Evolutionary conservation across 192 early-diverging fungal genomes (phyloP).

Genomic region (Oehlia diaphana): DNA sequence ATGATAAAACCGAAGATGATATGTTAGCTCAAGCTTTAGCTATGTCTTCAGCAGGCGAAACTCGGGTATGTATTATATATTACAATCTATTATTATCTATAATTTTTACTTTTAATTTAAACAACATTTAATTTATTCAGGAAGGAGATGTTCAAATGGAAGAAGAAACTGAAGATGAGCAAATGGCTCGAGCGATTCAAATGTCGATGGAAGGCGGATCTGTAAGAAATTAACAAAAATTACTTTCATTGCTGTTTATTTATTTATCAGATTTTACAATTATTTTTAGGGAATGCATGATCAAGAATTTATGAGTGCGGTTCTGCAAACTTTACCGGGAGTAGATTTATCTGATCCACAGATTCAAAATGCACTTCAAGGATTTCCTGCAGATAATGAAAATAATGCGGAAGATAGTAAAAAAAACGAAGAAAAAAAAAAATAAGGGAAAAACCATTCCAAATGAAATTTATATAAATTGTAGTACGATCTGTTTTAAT

Average conservation of each 20-base stretch:
- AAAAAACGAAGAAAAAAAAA: not conserved
- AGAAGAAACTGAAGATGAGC: conserved; percentile 68
- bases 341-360: conserved; percentile 86
- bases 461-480: too few relatives aligned
- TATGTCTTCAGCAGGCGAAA: conserved; percentile 60
- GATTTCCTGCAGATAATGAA: conserved; percentile 34
- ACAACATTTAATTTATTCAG: not conserved
- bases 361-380: conserved; percentile 66
- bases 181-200: conserved; percentile 68
- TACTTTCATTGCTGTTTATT: not conserved
- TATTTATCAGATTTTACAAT: not conserved
- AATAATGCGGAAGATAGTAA: conserved; percentile 24
- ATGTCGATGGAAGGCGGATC: conserved; percentile 64
- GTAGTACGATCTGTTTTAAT: too few relatives aligned
- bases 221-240: not conserved
- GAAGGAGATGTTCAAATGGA: conserved; percentile 70
- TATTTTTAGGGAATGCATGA: conserved; percentile 32
- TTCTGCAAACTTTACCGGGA: conserved; percentile 81
- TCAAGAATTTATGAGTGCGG: conserved; percentile 67
- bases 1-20: conserved; percentile 54
- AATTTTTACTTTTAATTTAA: not conserved
- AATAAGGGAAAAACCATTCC: not conserved
- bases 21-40: conserved; percentile 68
- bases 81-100: not conserved
- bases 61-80: conserved; percentile 28